These are phyloP conservation scores for Neofusicoccum ribis DNA, from an alignment of 2,329 filamentous ascomycete genomes.

Conservation along the genomic window DNA sequence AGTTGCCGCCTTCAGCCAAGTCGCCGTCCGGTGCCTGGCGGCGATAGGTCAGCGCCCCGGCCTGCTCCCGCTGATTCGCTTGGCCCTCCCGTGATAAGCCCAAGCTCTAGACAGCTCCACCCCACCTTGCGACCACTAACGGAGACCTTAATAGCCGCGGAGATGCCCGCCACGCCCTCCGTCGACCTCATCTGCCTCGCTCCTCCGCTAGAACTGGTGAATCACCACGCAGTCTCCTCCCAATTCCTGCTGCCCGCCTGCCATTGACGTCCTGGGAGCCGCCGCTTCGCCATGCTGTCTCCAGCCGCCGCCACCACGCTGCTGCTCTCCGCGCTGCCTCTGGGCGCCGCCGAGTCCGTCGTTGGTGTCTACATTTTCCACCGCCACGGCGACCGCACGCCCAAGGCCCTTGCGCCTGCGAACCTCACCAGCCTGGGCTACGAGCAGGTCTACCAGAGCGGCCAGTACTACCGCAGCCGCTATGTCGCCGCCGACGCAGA, in stretches of 20 bases:
- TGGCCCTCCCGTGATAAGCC: not conserved
- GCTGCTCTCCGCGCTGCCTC: constrained; percentile 27
- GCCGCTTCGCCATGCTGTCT: constrained; percentile 27
- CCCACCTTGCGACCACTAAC: not conserved
- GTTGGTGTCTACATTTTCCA: constrained; percentile 85
- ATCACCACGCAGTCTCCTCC: not conserved
- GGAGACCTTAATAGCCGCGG: not conserved
- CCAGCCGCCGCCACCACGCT: constrained; percentile 27
- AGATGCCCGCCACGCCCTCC: not conserved
- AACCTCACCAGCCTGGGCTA: constrained; percentile 79
- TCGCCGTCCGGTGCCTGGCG: not conserved
- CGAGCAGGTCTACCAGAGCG: constrained; percentile 69
- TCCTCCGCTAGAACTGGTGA: not conserved
- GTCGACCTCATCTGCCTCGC: not conserved
- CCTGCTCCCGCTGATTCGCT: constrained; percentile 3
- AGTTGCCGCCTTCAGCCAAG: not conserved
- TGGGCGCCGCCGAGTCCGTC: constrained; percentile 60
- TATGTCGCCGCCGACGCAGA: constrained; percentile 67
- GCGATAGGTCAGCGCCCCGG: constrained; percentile 1
- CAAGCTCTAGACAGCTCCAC: not conserved
- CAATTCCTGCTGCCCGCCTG: not conserved
- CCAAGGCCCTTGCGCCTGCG: constrained; percentile 71
- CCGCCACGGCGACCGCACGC: constrained; percentile 84
- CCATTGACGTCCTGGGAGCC: not conserved
- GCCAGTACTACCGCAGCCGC: constrained; percentile 71